These are phyloP conservation scores for Delphinella strobiligena DNA, from an alignment of 2,329 filamentous ascomycete genomes.

Conservation along the genomic window DNA sequence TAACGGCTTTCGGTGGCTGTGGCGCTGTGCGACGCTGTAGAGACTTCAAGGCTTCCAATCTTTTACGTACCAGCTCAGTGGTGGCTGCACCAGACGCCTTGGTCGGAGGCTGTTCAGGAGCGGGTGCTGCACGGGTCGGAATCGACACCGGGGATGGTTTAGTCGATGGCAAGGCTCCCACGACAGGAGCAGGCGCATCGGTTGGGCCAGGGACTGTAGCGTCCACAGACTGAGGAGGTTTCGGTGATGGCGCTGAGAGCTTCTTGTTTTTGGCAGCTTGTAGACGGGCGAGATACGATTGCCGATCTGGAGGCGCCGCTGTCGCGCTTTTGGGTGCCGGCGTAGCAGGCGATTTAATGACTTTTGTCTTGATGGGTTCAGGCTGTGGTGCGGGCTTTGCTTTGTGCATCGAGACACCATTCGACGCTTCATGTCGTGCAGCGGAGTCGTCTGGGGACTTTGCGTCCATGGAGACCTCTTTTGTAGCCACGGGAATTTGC, in stretches of 20 bases:
- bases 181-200: background rate
- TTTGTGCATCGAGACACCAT: background rate
- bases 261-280: slow-evolving; percentile 61
- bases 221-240: background rate
- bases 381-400: slow-evolving; percentile 1
- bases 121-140: background rate
- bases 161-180: background rate
- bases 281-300: slow-evolving; percentile 64
- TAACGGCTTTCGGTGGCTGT: background rate
- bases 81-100: slow-evolving; percentile 33
- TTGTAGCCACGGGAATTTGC: slow-evolving; percentile 25
- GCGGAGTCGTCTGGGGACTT: background rate
- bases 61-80: slow-evolving; percentile 65
- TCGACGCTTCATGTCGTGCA: background rate
- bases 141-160: background rate
- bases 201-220: background rate
- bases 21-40: slow-evolving; percentile 10
- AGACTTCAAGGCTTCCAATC: slow-evolving; percentile 59
- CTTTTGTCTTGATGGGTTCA: slow-evolving; percentile 3
- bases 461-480: background rate
- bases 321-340: slow-evolving; percentile 11
- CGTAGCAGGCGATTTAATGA: slow-evolving; percentile 2
- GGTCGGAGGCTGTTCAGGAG: background rate
- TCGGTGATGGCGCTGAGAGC: slow-evolving; percentile 12
- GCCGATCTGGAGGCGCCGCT: slow-evolving; percentile 42